Percentiles rank a stretch among this genome's conserved stretches.
Conservation (phyloP, 1,139 yeast species). For the Candida frijolesensis region DNA sequence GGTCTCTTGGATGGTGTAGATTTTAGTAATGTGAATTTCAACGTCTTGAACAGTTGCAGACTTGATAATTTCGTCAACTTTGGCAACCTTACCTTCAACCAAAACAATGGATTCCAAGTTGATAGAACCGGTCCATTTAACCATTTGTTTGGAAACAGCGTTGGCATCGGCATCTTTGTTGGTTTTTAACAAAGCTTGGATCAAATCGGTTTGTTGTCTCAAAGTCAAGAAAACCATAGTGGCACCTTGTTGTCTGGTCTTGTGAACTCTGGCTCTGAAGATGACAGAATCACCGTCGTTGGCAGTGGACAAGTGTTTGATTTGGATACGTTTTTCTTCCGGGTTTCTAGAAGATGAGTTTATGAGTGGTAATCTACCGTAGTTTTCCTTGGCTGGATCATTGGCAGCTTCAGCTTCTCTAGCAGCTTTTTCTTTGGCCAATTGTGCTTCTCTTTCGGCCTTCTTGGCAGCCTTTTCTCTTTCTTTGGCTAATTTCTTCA, state of each 20-base stretch:
- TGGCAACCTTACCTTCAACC: slow-evolving; percentile 81
- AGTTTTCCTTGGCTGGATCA: slow-evolving; percentile 84
- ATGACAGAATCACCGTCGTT: slow-evolving; percentile 80
- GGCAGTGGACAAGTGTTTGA: slow-evolving; percentile 57
- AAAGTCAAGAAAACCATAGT: slow-evolving; percentile 88
- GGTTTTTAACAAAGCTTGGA: slow-evolving; percentile 83
- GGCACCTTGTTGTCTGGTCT: slow-evolving; percentile 93
- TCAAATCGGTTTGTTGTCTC: slow-evolving; percentile 82
- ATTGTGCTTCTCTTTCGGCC: slow-evolving; percentile 88
- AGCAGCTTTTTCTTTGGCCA: slow-evolving; percentile 85
- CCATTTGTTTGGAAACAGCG: slow-evolving; percentile 88
- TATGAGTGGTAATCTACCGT: slow-evolving; percentile 87
- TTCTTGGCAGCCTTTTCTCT: slow-evolving; percentile 90
- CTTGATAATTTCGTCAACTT: slow-evolving; percentile 84
- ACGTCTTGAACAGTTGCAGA: slow-evolving; percentile 91
- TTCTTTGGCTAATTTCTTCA: slow-evolving; percentile 93
- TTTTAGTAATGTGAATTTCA: slow-evolving; percentile 76
- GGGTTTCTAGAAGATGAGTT: slow-evolving; percentile 75
- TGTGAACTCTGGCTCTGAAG: slow-evolving; percentile 93
- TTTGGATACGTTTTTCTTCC: slow-evolving; percentile 50
- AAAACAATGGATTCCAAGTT: slow-evolving; percentile 89
- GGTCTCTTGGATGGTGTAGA: slow-evolving; percentile 80
- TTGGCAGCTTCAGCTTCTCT: slow-evolving; percentile 69
- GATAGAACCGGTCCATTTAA: slow-evolving; percentile 89
- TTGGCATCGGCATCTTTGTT: slow-evolving; percentile 56